Evolutionary conservation across 495 filamentous ascomycete genomes (phyloP).

Genomic region (Astrocystis sublimbata): DNA sequence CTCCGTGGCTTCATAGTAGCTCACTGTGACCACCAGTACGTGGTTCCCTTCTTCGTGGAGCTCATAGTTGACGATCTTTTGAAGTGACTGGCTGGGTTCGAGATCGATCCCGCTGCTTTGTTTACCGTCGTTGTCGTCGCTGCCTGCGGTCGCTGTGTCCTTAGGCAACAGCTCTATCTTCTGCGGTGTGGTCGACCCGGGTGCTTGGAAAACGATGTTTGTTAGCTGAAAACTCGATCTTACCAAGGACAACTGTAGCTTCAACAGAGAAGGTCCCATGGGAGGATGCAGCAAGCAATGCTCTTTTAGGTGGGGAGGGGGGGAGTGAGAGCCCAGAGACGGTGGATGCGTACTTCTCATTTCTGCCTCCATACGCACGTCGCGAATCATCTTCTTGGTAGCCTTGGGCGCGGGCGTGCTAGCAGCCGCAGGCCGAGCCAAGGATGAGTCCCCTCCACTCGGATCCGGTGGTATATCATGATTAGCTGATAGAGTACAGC

Average conservation of each 20-base stretch:
- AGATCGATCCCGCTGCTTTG: constrained; percentile 53
- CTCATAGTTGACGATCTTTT: constrained; percentile 82
- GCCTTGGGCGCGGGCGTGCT: constrained; percentile 16
- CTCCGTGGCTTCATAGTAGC: constrained; percentile 72
- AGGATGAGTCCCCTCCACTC: constrained; percentile 13
- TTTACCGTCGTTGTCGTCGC: constrained; percentile 6
- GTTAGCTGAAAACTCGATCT: background rate
- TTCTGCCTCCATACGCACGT: constrained; percentile 81
- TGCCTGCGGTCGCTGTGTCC: constrained; percentile 21
- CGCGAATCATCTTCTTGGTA: constrained; percentile 59
- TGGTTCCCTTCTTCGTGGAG: constrained; percentile 93
- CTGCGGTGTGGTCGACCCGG: constrained; percentile 41
- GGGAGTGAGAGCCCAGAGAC: background rate
- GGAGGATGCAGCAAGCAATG: background rate
- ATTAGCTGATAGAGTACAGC: constrained; percentile 91
- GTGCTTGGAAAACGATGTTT: constrained; percentile 50
- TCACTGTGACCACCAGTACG: constrained; percentile 90
- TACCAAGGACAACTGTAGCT: too few relatives aligned
- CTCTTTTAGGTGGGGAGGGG: too few relatives aligned
- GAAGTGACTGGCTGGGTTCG: constrained; percentile 67
- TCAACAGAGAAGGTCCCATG: too few relatives aligned
- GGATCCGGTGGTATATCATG: constrained; percentile 64
- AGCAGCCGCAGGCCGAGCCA: constrained; percentile 3
- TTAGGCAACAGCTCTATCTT: constrained; percentile 29
- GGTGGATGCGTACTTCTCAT: constrained; percentile 73